Conservation (phyloP, 805 yeast species). For the Jamesozyma rosinii region DNA sequence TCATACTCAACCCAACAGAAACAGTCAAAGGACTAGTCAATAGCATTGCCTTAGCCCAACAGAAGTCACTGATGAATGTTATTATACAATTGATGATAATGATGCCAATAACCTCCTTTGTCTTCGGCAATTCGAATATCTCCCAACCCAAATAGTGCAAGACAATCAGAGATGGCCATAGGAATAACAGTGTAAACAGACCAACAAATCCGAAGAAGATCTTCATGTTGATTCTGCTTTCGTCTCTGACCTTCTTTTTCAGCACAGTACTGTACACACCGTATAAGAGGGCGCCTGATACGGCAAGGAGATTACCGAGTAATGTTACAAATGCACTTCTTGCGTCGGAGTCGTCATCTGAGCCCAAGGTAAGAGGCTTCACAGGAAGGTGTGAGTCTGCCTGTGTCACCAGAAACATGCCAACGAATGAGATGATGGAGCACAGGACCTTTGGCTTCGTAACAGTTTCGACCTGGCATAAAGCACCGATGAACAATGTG, state of each 20-base stretch:
- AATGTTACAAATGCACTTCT: constrained; percentile 32
- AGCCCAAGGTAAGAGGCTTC: neutral
- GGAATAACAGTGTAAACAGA: constrained; percentile 55
- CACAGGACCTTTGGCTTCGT: constrained; percentile 59
- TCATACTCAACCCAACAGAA: constrained; percentile 86
- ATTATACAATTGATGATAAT: constrained; percentile 59
- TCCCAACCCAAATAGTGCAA: constrained; percentile 61
- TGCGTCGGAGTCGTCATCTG: constrained; percentile 9
- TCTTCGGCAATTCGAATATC: constrained; percentile 58
- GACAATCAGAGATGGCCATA: constrained; percentile 76
- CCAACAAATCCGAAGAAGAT: constrained; percentile 95
- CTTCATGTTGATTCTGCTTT: constrained; percentile 70
- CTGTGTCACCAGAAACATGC: constrained; percentile 71
- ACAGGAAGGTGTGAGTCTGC: constrained; percentile 39
- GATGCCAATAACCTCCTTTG: constrained; percentile 41
- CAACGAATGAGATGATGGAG: constrained; percentile 59
- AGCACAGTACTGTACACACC: constrained; percentile 84
- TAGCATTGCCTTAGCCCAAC: constrained; percentile 94
- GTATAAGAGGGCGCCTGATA: constrained; percentile 79
- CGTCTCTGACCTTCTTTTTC: constrained; percentile 63
- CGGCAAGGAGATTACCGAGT: constrained; percentile 71
- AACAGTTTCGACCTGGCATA: constrained; percentile 62
- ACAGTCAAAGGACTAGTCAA: constrained; percentile 91
- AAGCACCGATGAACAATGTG: constrained; percentile 73
- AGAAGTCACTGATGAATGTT: constrained; percentile 79